These are phyloP conservation scores for Saccharomyces pastorianus DNA, from an alignment of 1,139 yeast species.

Conservation along the genomic window DNA sequence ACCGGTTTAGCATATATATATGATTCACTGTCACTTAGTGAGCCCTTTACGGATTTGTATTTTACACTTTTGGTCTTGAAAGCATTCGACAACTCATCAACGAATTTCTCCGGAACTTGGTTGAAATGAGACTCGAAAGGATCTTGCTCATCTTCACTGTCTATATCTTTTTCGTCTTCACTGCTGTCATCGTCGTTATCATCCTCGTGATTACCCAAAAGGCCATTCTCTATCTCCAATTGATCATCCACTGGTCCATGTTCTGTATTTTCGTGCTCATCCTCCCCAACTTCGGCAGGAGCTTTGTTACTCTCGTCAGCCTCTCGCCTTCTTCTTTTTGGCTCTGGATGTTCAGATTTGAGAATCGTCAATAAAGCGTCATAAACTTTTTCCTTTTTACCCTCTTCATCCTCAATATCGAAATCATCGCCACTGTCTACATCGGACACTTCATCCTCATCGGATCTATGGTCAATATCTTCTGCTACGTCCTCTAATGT, in stretches of 20 bases:
- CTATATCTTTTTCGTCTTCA: slow-evolving; percentile 30
- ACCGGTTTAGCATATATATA: slow-evolving; percentile 24
- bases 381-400: slow-evolving; percentile 47
- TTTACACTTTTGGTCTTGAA: slow-evolving; percentile 17
- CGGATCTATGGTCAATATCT: slow-evolving; percentile 8
- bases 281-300: slow-evolving; percentile 35
- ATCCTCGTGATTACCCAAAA: slow-evolving; percentile 25
- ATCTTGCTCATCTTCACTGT: slow-evolving; percentile 38
- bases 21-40: slow-evolving; percentile 14
- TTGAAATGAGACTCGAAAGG: slow-evolving; percentile 71
- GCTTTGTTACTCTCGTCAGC: slow-evolving; percentile 27
- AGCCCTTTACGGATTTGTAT: slow-evolving; percentile 17
- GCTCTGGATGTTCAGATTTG: slow-evolving; percentile 41
- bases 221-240: neutral
- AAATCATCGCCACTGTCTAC: slow-evolving; percentile 15
- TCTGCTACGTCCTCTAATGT: neutral
- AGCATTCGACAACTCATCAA: slow-evolving; percentile 32
- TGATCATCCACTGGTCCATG: slow-evolving; percentile 30
- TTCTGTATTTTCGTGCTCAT: slow-evolving; percentile 24
- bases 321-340: slow-evolving; percentile 33
- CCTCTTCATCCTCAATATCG: slow-evolving; percentile 13
- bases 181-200: slow-evolving; percentile 27
- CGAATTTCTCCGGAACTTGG: slow-evolving; percentile 38
- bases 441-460: slow-evolving; percentile 19
- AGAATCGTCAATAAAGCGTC: slow-evolving; percentile 68